These are phyloP conservation scores for Agaricus blazei DNA, from an alignment of 768 basidiomycete species.

Conservation along the genomic window DNA sequence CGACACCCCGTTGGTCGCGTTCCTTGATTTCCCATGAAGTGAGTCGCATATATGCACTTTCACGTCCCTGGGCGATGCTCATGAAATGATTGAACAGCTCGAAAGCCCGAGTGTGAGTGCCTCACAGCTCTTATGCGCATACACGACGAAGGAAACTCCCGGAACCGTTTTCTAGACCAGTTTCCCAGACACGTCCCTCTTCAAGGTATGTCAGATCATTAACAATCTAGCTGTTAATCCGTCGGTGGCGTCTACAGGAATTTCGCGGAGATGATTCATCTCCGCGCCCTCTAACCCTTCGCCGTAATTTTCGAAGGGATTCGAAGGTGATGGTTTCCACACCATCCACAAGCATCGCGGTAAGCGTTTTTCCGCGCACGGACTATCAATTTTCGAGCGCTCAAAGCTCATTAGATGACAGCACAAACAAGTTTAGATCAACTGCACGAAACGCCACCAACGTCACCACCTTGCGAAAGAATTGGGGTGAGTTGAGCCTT, in stretches of 20 bases:
- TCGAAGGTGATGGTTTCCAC: background rate
- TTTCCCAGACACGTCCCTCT: too few relatives aligned
- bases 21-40: background rate
- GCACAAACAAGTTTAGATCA: background rate
- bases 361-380: background rate
- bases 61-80: background rate
- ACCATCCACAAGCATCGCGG: background rate
- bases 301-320: background rate
- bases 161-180: too few relatives aligned
- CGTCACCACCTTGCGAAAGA: background rate
- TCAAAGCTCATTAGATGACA: background rate
- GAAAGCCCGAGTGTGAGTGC: background rate
- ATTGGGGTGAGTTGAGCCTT: background rate
- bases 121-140: too few relatives aligned
- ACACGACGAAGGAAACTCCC: too few relatives aligned
- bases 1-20: background rate
- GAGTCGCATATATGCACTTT: slow-evolving; percentile 3
- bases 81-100: background rate
- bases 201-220: too few relatives aligned
- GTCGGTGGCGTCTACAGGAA: background rate
- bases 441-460: background rate
- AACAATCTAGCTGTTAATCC: background rate
- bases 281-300: background rate
- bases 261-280: background rate
- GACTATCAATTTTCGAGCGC: background rate